Percentiles rank a stretch among this genome's conserved stretches.
Evolutionary conservation across 2,329 filamentous ascomycete genomes (phyloP).

Genomic region (Fusarium sp.): DNA sequence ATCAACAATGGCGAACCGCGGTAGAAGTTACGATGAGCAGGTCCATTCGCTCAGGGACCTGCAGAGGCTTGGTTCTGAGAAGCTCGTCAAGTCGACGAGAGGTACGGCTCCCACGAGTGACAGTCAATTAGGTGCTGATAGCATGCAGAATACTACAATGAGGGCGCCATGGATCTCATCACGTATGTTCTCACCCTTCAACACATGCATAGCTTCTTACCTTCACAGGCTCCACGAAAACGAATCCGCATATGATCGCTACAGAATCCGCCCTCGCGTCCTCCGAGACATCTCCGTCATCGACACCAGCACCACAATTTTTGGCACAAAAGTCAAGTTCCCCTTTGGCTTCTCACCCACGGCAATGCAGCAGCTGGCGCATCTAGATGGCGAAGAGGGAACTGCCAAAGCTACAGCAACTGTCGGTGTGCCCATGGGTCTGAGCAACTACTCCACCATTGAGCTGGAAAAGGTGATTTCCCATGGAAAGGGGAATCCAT

Average conservation of each 20-base stretch:
- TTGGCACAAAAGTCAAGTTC: conserved; percentile 21
- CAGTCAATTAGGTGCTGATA: background rate
- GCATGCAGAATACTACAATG: background rate
- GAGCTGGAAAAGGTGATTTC: conserved; percentile 32
- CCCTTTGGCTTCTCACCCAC: conserved; percentile 29
- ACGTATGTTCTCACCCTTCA: background rate
- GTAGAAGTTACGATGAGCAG: conserved; percentile 5
- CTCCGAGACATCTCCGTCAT: conserved; percentile 22
- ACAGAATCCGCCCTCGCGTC: conserved; percentile 25
- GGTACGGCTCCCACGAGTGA: background rate
- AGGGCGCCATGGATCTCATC: conserved; percentile 3
- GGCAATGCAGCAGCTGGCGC: conserved; percentile 27
- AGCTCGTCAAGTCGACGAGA: conserved; percentile 7
- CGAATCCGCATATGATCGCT: conserved; percentile 22
- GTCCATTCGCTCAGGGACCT: conserved; percentile 18
- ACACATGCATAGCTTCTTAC: background rate
- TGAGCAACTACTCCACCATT: conserved; percentile 25
- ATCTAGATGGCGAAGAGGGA: conserved; percentile 21
- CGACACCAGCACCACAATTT: conserved; percentile 18
- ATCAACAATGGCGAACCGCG: conserved; percentile 18
- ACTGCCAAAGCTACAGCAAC: conserved; percentile 17
- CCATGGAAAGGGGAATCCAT: conserved; percentile 14
- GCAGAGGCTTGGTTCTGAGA: conserved; percentile 13
- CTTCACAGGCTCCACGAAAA: conserved; percentile 16
- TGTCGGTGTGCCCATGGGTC: conserved; percentile 15